phyloP scores from a whole-genome alignment of 208 protist genomes.

The Crithidia thermophila region DNA sequence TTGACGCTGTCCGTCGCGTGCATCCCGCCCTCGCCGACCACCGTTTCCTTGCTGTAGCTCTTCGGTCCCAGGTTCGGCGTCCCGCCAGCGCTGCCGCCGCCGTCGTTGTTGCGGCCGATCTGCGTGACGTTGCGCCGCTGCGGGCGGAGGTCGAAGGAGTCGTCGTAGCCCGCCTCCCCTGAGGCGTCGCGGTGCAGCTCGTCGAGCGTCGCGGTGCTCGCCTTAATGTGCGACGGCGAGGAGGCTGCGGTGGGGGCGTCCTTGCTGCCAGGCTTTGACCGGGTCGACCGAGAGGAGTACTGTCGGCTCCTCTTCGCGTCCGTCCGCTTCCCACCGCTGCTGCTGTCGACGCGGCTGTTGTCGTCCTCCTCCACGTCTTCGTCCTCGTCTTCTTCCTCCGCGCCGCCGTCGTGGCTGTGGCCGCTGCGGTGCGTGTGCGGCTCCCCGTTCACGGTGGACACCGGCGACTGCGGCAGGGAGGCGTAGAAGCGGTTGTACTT shows the following conservation, averaged over 20 bases:
- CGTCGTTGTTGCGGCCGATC: not conserved
- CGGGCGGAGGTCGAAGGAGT: not conserved
- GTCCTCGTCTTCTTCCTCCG: not conserved
- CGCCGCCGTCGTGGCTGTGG: not conserved
- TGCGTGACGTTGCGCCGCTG: not conserved
- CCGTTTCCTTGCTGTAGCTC: slow-evolving; percentile 11
- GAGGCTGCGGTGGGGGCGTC: slow-evolving; percentile 6
- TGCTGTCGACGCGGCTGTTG: no score
- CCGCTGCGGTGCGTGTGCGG: not conserved
- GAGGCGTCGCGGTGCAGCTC: not conserved
- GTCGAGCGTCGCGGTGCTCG: slow-evolving; percentile 1
- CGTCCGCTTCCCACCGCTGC: no score
- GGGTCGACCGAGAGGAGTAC: no score
- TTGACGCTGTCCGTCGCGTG: slow-evolving; percentile 10
- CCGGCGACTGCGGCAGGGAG: slow-evolving; percentile 18
- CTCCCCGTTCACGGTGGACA: not conserved
- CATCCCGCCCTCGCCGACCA: slow-evolving; percentile 9
- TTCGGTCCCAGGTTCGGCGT: not conserved
- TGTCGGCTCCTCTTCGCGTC: no score
- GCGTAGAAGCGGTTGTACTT: slow-evolving; percentile 51
- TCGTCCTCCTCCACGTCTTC: not conserved
- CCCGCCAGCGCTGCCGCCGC: not conserved
- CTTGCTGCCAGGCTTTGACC: not conserved
- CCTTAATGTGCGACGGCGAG: not conserved
- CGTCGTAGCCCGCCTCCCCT: not conserved